Evolutionary conservation across 75 land plant species (phyloP).

Genomic region (Pinus tabuliformis): DNA sequence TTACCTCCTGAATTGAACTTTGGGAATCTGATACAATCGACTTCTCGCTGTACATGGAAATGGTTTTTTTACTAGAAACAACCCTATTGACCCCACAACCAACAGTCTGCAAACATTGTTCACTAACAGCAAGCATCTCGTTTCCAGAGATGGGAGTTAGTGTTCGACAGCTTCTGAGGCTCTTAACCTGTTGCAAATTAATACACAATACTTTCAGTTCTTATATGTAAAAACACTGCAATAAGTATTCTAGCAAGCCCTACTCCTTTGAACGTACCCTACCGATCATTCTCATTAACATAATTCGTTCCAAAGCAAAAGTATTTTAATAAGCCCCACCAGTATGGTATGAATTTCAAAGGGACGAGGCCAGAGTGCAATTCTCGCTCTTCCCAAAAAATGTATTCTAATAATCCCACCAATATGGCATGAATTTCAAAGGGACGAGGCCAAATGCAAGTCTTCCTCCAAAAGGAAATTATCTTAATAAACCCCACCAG

Average conservation of each 20-base stretch:
- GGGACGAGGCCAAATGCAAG: too few relatives aligned
- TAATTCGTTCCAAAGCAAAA: background rate
- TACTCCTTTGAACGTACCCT: background rate
- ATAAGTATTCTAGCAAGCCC: background rate
- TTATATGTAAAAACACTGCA: background rate
- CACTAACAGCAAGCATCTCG: background rate
- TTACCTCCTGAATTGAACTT: background rate
- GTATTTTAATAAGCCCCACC: background rate
- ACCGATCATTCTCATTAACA: background rate
- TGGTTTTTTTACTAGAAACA: slow-evolving; percentile 1
- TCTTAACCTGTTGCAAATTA: slow-evolving; percentile 4
- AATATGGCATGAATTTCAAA: too few relatives aligned
- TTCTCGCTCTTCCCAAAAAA: background rate
- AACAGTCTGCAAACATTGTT: background rate
- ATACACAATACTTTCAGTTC: background rate
- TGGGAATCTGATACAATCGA: slow-evolving; percentile 4
- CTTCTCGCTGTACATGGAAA: slow-evolving; percentile 2
- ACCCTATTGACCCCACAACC: slow-evolving; percentile 1
- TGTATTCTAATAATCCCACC: background rate
- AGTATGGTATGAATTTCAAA: background rate
- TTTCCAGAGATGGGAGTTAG: background rate
- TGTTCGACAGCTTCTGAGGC: background rate
- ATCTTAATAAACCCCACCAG: background rate
- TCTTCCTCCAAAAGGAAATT: background rate
- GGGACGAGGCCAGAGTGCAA: background rate